Evolutionary conservation across 2,329 filamentous ascomycete species (phyloP).

Genomic region (Aspergillus piperis): DNA sequence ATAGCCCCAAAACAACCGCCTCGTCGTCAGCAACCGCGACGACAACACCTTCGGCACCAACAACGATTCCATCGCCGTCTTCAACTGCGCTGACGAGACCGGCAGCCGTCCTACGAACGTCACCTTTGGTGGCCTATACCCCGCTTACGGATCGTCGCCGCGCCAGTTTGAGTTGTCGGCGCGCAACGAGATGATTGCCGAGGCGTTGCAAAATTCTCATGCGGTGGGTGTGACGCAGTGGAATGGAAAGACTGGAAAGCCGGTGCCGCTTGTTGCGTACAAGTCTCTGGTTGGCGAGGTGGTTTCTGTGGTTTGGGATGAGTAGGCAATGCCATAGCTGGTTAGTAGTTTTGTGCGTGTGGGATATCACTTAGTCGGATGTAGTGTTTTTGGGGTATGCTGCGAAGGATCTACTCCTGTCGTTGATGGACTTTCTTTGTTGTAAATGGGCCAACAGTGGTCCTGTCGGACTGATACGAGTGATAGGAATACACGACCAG

Average conservation of each 20-base stretch:
- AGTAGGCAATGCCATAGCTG: neutral
- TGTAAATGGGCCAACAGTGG: too few relatives aligned
- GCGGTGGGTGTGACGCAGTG: slow-evolving; percentile 62
- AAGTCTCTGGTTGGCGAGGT: slow-evolving; percentile 16
- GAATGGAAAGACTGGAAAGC: slow-evolving; percentile 57
- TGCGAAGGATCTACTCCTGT: too few relatives aligned
- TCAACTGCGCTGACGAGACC: slow-evolving; percentile 8
- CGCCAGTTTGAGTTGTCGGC: slow-evolving; percentile 66
- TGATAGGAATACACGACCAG: too few relatives aligned
- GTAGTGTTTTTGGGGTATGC: too few relatives aligned
- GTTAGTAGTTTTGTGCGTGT: too few relatives aligned
- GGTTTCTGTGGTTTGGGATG: slow-evolving; percentile 16
- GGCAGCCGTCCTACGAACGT: neutral
- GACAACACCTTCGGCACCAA: slow-evolving; percentile 17
- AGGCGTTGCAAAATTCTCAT: slow-evolving; percentile 61
- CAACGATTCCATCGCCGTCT: slow-evolving; percentile 20
- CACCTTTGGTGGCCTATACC: slow-evolving; percentile 56
- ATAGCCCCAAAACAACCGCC: slow-evolving; percentile 19
- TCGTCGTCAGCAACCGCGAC: slow-evolving; percentile 19
- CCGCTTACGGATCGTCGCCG: slow-evolving; percentile 63
- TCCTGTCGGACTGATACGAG: too few relatives aligned
- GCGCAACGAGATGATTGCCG: slow-evolving; percentile 61
- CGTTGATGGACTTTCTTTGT: too few relatives aligned
- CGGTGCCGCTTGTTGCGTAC: slow-evolving; percentile 42
- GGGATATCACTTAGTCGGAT: too few relatives aligned